Base-by-base conservation (phyloP, 345 rosid genomes). In the Leavenworthia alabamica region DNA sequence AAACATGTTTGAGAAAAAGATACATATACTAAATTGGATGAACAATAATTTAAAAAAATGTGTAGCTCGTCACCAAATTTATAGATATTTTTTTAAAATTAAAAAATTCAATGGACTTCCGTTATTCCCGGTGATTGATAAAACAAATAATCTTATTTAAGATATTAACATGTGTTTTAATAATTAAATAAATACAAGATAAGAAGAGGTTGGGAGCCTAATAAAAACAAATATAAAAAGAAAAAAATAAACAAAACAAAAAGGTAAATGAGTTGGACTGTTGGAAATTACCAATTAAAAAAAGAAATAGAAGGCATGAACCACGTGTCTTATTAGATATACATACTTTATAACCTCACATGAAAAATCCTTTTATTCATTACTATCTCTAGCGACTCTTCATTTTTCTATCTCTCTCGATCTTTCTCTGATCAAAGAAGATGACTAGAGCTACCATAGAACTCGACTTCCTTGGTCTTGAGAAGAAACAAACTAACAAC, bases 401-500 rank as follows among this genome's bases (percentile, higher is more conserved):
- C 14, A 27, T 39, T 17, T 14, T 9, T 39, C 49, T 29, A 19
- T 46, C 15, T 16, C 20, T 41, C 49, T 29, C 28, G n/a, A 12
- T 17, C n/a, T 39, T 22, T 23, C 43, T 26, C 28, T 48, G 20
- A 50, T 26, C 51, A n/a, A 39, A 57, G 32, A 87, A 60, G 22
- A 87, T 82, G 91, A 64, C 88, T 4, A 74, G 77, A 61, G 78
- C 78, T 23, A 74, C 76, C 10, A 69, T 78, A 1, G 94, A 88
- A 62, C 95, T 84, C 15, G 96, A 88, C 65, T 83, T 88, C 75
- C 79, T 88, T 28, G 83, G 84, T 37, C 64, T 79, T 68, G 82
- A 76, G 73, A 82, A 80, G 60, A 78, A 75, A 1, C 60, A 58
- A 13, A 41, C 48, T 43, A 56, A 19, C 27, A 62, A 13, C 60